Conservation (phyloP, 2,329 filamentous ascomycete genomes). For the Plenodomus biglobosus region DNA sequence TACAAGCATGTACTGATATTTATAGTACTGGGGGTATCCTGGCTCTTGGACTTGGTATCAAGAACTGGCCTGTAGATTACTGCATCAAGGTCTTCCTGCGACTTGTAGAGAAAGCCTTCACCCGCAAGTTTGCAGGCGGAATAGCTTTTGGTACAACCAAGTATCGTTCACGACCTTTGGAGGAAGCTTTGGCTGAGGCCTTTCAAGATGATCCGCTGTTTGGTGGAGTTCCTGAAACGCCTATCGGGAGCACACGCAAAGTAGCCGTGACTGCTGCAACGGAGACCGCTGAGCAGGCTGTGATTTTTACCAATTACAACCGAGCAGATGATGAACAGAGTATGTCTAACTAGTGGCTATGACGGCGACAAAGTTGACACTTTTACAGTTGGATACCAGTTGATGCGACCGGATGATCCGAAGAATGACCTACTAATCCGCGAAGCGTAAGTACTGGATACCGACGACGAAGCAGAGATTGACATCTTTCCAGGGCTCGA, state of each 20-base stretch:
- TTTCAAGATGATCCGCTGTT: slow-evolving; percentile 27
- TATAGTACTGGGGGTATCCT: slow-evolving; percentile 49
- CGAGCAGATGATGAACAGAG: slow-evolving; percentile 15
- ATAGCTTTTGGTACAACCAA: slow-evolving; percentile 30
- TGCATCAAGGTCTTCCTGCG: slow-evolving; percentile 41
- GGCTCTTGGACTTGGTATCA: slow-evolving; percentile 46
- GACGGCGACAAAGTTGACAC: slow-evolving; percentile 22
- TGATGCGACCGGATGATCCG: slow-evolving; percentile 28
- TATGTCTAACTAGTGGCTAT: not conserved
- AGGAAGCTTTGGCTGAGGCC: slow-evolving; percentile 2
- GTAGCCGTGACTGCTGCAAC: no score
- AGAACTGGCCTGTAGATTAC: slow-evolving; percentile 43
- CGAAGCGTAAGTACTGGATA: slow-evolving; percentile 42
- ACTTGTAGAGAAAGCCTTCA: slow-evolving; percentile 48
- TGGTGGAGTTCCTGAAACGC: slow-evolving; percentile 23
- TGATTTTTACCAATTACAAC: slow-evolving; percentile 52
- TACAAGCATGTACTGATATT: no score
- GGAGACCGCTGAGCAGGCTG: slow-evolving; percentile 3
- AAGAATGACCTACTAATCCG: slow-evolving; percentile 49
- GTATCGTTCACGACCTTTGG: slow-evolving; percentile 1
- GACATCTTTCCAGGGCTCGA: slow-evolving; percentile 32
- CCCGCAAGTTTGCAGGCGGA: slow-evolving; percentile 5
- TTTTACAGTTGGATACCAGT: slow-evolving; percentile 40
- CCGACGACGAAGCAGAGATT: not conserved
- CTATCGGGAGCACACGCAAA: no score